Conservation (phyloP, 1,284 basidiomycete species). For the Wolfiporia cocos region DNA sequence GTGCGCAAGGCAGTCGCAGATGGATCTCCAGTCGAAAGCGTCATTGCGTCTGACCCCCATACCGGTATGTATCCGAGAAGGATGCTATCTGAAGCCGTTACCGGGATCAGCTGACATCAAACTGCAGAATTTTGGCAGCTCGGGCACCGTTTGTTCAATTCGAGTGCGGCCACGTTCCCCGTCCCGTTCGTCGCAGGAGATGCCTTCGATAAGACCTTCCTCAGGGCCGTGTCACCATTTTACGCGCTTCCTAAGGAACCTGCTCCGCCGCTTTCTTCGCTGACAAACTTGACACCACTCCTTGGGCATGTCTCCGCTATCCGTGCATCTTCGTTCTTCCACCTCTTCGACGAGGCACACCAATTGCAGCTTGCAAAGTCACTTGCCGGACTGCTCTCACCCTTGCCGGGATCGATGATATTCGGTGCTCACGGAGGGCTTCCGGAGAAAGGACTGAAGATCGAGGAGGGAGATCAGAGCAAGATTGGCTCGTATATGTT, state of each 20-base stretch:
- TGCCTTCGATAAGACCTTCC: constrained; percentile 31
- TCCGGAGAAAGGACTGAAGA: constrained; percentile 16
- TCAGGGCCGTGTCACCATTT: constrained; percentile 25
- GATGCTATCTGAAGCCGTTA: background rate
- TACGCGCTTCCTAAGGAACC: constrained; percentile 17
- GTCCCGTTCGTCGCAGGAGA: constrained; percentile 39
- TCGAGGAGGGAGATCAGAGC: background rate
- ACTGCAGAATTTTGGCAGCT: constrained; percentile 25
- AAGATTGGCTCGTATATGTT: constrained; percentile 12
- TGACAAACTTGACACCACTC: constrained; percentile 35
- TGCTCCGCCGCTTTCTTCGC: constrained; percentile 24
- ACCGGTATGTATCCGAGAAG: constrained; percentile 14
- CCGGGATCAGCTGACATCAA: background rate
- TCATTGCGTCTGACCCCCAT: constrained; percentile 27
- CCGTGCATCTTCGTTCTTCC: constrained; percentile 42
- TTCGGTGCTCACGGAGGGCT: constrained; percentile 26
- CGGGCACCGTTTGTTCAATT: constrained; percentile 28
- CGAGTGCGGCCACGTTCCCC: constrained; percentile 32
- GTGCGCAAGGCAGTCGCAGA: constrained; percentile 33
- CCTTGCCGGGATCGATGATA: constrained; percentile 28
- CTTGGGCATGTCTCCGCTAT: constrained; percentile 38
- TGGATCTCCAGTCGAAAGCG: constrained; percentile 25
- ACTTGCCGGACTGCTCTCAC: constrained; percentile 31
- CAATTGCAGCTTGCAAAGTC: constrained; percentile 33
- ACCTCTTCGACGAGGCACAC: constrained; percentile 38